phyloP scores from a whole-genome alignment of 2,329 filamentous ascomycete species.

The Fusarium irregulare region DNA sequence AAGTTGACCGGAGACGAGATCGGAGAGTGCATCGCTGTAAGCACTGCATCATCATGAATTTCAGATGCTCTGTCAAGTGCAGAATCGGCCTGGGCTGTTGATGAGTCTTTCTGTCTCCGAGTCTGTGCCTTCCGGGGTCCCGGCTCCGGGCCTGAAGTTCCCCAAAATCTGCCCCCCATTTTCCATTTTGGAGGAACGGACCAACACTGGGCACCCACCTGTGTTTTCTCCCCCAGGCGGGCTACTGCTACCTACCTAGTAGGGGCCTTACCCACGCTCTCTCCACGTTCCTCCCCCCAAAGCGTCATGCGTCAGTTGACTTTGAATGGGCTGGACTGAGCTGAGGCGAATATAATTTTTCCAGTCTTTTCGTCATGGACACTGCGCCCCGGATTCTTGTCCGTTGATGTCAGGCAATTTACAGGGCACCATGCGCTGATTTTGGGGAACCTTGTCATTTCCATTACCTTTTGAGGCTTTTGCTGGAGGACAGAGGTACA shows the following conservation, averaged over 20 bases:
- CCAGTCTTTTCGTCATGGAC: constrained; percentile 32
- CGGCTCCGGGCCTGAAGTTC: constrained; percentile 35
- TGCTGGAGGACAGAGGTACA: not conserved
- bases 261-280: constrained; percentile 13
- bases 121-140: constrained; percentile 37
- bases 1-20: constrained; percentile 21
- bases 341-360: constrained; percentile 32
- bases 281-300: constrained; percentile 29
- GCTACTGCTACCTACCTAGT: not conserved
- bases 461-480: not conserved
- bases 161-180: constrained; percentile 19
- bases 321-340: constrained; percentile 1
- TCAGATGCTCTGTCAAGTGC: constrained; percentile 13
- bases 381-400: constrained; percentile 17
- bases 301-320: constrained; percentile 17
- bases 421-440: constrained; percentile 42
- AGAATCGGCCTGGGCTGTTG: not conserved
- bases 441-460: constrained; percentile 23
- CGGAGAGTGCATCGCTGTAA: not conserved
- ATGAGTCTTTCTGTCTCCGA: not conserved
- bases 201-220: constrained; percentile 28
- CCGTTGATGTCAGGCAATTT: constrained; percentile 41
- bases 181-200: constrained; percentile 11
- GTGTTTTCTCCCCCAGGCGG: constrained; percentile 26
- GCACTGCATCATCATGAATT: constrained; percentile 14